A percentile compares a stretch with the other conserved stretches of the same genome.
Evolutionary conservation across 1,284 basidiomycete species (phyloP).

Genomic region (Papiliotrema nemorosa): DNA sequence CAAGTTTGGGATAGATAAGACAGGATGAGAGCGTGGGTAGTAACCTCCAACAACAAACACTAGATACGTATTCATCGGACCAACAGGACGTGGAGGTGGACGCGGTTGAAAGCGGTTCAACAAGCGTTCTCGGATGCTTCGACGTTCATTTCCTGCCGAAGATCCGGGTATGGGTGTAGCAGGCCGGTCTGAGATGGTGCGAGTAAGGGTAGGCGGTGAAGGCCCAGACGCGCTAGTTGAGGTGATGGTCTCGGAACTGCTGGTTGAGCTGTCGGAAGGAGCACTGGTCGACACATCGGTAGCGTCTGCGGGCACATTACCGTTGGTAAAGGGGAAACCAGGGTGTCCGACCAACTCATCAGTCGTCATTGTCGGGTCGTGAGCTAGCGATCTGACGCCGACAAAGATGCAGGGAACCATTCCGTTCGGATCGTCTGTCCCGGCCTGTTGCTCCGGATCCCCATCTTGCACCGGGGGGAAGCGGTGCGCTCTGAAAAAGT

Average conservation of each 20-base stretch:
- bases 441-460: constrained; percentile 1
- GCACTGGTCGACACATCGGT: not conserved
- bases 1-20: constrained; percentile 70
- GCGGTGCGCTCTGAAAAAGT: constrained; percentile 49
- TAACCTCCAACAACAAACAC: constrained; percentile 61
- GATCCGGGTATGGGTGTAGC: not conserved
- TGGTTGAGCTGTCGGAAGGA: too few species aligned
- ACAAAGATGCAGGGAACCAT: constrained; percentile 47
- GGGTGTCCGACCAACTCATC: constrained; percentile 40
- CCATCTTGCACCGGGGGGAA: constrained; percentile 32
- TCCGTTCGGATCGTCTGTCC: constrained; percentile 17
- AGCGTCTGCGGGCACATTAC: constrained; percentile 18
- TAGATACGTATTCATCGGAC: constrained; percentile 40
- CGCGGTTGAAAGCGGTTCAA: constrained; percentile 12
- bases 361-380: constrained; percentile 33
- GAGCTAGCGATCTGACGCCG: constrained; percentile 41
- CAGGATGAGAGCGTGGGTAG: constrained; percentile 78
- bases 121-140: constrained; percentile 27
- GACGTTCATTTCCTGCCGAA: constrained; percentile 2
- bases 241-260: too few species aligned
- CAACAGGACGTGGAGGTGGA: constrained; percentile 6
- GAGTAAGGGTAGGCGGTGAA: not conserved
- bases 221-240: not conserved
- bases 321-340: constrained; percentile 41
- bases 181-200: not conserved